phyloP scores from a whole-genome alignment of 768 basidiomycete genomes.

The Lactarius vividus region DNA sequence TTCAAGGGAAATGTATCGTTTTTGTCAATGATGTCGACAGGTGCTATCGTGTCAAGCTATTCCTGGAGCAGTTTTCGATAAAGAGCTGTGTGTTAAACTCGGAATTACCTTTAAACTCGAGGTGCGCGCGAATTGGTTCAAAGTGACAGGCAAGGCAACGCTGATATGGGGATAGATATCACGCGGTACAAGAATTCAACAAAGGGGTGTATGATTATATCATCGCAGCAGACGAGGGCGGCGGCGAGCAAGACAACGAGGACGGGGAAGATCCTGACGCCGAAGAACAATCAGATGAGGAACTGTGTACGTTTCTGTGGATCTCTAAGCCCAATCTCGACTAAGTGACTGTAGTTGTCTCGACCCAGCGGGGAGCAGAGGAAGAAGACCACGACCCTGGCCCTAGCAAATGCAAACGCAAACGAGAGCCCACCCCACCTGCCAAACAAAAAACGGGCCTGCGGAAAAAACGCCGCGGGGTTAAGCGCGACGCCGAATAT shows the following conservation, averaged over 20 bases:
- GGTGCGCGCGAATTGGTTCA: conserved; percentile 41
- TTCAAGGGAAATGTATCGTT: conserved; percentile 93
- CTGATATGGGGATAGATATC: conserved; percentile 57
- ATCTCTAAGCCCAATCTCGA: background rate
- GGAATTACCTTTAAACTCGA: conserved; percentile 91
- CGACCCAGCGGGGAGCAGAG: conserved; percentile 47
- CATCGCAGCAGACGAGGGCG: conserved; percentile 93
- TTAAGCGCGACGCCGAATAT: conserved; percentile 68
- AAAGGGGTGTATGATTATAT: conserved; percentile 98
- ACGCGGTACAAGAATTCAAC: conserved; percentile 98
- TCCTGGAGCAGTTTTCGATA: conserved; percentile 96
- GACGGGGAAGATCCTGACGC: conserved; percentile 44
- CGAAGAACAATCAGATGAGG: conserved; percentile 39
- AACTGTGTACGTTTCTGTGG: conserved; percentile 36
- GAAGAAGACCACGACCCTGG: conserved; percentile 4
- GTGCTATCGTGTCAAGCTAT: conserved; percentile 94
- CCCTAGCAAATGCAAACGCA: conserved; percentile 50
- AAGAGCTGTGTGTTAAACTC: conserved; percentile 95
- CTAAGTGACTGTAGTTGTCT: conserved; percentile 43
- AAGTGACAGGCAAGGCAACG: background rate
- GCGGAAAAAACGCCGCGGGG: conserved; percentile 46
- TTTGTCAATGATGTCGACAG: conserved; percentile 97
- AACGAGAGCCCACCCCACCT: conserved; percentile 46
- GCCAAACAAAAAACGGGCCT: conserved; percentile 36
- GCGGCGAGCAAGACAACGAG: conserved; percentile 50